Evolutionary conservation across 768 basidiomycete genomes (phyloP).

Genomic region (Asterophora lycoperdoides): DNA sequence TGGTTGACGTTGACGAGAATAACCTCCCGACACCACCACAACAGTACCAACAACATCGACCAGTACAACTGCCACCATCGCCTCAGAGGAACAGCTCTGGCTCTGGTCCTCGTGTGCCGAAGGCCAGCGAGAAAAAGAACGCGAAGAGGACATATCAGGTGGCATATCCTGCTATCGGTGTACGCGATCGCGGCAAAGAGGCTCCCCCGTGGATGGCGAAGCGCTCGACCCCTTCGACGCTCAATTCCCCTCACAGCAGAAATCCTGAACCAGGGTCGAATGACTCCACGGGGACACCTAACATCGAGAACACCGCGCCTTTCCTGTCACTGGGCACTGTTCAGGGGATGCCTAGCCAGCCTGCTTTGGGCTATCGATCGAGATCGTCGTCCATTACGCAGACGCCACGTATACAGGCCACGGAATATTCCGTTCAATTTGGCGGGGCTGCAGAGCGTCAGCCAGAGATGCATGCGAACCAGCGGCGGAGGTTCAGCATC

Average conservation of each 20-base stretch:
- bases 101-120: conserved; percentile 7
- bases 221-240: not conserved
- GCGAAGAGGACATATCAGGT: conserved; percentile 31
- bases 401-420: conserved; percentile 13
- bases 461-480: conserved; percentile 8
- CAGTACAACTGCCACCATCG: not conserved
- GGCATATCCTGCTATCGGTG: conserved; percentile 39
- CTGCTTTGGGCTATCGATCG: conserved; percentile 18
- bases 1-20: not conserved
- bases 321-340: not conserved
- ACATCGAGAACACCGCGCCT: not conserved
- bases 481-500: conserved; percentile 18
- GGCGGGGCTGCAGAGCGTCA: conserved; percentile 4
- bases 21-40: not conserved
- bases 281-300: not conserved
- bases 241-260: not conserved
- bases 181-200: conserved; percentile 42
- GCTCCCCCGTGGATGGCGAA: conserved; percentile 15
- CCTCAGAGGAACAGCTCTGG: not conserved
- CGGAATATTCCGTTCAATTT: conserved; percentile 17
- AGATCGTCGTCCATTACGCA: conserved; percentile 24
- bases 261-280: not conserved
- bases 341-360: conserved; percentile 1
- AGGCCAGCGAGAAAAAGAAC: conserved; percentile 36
- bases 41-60: conserved; percentile 6